Base-by-base conservation (phyloP, 106 monocot species). In the Cymbidium sinense region DNA sequence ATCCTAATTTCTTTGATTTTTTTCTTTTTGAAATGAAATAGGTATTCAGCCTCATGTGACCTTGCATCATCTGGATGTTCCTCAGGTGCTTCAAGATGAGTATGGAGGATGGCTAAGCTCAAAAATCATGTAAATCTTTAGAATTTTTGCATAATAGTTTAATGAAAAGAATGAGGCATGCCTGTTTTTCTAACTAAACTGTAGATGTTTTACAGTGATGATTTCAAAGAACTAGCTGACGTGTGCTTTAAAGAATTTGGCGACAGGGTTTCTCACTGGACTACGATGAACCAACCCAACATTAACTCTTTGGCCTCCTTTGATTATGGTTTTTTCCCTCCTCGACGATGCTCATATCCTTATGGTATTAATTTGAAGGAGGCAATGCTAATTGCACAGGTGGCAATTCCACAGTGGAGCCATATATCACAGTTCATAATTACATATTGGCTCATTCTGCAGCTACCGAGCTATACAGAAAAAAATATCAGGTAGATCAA, bases 51-150 rank as follows among this genome's bases (percentile, higher is more conserved):
- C 90, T 20, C 89, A 91, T 65, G 80, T 84, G n/a, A 86, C 84
- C 0, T 62, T 95, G 11, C 83, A 79, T 76, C 94, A 95, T 79
- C 64, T 84, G 8, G 91, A 95, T 75, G 58, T 87, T 43, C 94
- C 94, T 34, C 94, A 91, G 79, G 75, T 79, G 15, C 89, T 95
- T 74, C 86, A 95, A 74, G 94, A 95, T 73, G 91, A 91, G 44
- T 94, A 94, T 58, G 75, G 28, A 65, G 91, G 91, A 41, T 94
- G 88, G 88, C 64, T 94, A 70, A 91, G 84, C 85, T 86, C 89
- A 1, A 91, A 75, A 73, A 87, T 94, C 47, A 81, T 94, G 91
- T 94, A 85, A 82, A n/a, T 77, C 29, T 71, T 50, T 15, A 15
- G 20, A 29, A 10, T 19, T 65, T 74, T 11, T 34, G 31, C n/a